Conservation (phyloP, 257 asterid genomes). For the Solanum phureja region DNA sequence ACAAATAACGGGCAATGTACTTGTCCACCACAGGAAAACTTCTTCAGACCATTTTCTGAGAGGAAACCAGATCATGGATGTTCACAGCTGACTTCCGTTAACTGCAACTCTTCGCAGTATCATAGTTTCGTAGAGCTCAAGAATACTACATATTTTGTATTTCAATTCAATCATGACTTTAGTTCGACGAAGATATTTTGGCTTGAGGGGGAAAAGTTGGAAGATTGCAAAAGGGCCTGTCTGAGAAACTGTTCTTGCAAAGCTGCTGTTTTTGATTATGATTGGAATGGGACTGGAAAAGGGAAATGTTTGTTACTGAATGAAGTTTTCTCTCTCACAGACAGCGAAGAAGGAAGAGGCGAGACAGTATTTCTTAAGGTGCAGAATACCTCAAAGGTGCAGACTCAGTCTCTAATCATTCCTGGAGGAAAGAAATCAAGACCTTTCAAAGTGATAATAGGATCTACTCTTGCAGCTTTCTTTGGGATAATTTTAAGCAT, state of each 20-base stretch:
- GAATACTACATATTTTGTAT: neutral
- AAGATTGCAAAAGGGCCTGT: neutral
- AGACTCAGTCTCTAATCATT: no score
- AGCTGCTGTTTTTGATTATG: neutral
- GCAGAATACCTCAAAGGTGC: neutral
- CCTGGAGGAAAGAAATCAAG: no score
- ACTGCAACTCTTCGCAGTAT: neutral
- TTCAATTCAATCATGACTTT: no score
- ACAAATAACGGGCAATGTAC: neutral
- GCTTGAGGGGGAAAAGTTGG: neutral
- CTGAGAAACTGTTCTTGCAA: constrained; percentile 1
- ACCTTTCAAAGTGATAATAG: no score
- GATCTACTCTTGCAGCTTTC: neutral
- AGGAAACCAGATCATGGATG: neutral
- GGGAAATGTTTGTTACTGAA: neutral
- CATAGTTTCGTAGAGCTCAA: neutral
- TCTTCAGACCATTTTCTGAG: neutral
- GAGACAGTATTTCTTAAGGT: neutral
- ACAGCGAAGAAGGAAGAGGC: neutral
- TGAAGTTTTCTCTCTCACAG: neutral
- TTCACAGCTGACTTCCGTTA: neutral
- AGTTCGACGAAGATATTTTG: neutral
- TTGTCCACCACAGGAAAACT: neutral
- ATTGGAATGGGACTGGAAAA: neutral
- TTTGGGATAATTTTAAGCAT: neutral